Base-by-base conservation (phyloP, 2,329 filamentous ascomycete genomes). In the Arthrobotrys conoides region DNA sequence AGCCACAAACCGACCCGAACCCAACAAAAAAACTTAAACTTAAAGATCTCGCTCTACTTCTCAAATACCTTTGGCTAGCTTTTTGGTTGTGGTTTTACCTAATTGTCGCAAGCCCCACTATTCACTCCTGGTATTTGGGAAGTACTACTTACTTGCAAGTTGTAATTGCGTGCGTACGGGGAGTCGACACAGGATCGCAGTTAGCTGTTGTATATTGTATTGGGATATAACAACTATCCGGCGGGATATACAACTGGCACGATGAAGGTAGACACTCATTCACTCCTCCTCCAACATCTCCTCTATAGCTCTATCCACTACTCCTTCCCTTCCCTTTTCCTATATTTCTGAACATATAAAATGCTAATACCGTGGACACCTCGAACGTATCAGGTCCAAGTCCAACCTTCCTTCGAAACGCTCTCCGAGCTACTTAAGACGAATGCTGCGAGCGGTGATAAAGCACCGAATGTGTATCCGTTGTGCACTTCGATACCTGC, bases 401-500 rank as follows among this genome's bases (percentile, higher is more conserved):
- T 75, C 70, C 55, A 79, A 48, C 76, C 76, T 22, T 75, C 76
- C 8, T 3, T 79, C 27, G 76, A 79, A 53, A 53, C 64, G 59
- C 70, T 79, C 16, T 75, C 66, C 14, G 71, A 79, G 48, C 76
- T 79, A 22, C 51, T 79, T 27, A 61, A 70, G 48, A 36, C 76
- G 4, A 75, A 75, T 36, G 63, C 55, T 9, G 41, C 30, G 55
- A 65, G 10, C 64, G 59, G 41, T 9, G 67, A 84, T 84, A 81
- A 84, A 83, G 80, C 84, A 84, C 91, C 92, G 2, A 97, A 96
- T 82, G 89, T 96, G 80, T 89, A 97, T 8, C 93, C 94, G 1
- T 85, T 97, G 49, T 94, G 91, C 85, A 91, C 92, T 27, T 93
- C 94, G 80, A 93, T 97, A 82, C 90, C 93, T 5, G 95, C 95